These are phyloP conservation scores for Hypoxylon fuscum DNA, from an alignment of 495 filamentous ascomycete genomes.

Conservation along the genomic window DNA sequence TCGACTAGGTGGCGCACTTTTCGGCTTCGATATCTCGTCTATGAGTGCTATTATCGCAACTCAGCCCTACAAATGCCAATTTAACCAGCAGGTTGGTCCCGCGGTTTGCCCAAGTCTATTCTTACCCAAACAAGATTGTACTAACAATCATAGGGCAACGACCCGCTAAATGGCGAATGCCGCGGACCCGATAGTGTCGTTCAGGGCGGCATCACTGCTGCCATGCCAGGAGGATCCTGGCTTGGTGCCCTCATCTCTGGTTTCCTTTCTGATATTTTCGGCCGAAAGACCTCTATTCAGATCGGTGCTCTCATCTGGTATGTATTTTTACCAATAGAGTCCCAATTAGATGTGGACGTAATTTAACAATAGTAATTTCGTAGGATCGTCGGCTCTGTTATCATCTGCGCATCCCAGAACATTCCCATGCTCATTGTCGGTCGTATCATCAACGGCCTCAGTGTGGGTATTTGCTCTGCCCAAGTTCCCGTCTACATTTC, in stretches of 20 bases:
- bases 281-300: slow-evolving; percentile 74
- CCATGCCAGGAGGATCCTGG: slow-evolving; percentile 81
- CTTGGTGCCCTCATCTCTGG: slow-evolving; percentile 75
- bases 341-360: slow-evolving; percentile 1
- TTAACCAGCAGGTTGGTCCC: slow-evolving; percentile 61
- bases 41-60: slow-evolving; percentile 79
- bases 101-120: slow-evolving; percentile 19
- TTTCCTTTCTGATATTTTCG: slow-evolving; percentile 70
- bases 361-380: slow-evolving; percentile 6
- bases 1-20: slow-evolving; percentile 73
- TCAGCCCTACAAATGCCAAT: slow-evolving; percentile 70
- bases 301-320: slow-evolving; percentile 71
- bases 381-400: slow-evolving; percentile 67
- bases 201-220: slow-evolving; percentile 70
- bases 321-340: slow-evolving; percentile 15
- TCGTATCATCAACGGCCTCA: slow-evolving; percentile 79
- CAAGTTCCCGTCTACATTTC: slow-evolving; percentile 84
- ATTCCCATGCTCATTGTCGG: slow-evolving; percentile 78
- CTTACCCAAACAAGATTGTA: slow-evolving; percentile 20
- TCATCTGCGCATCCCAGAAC: slow-evolving; percentile 76
- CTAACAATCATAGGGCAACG: slow-evolving; percentile 39
- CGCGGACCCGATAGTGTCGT: slow-evolving; percentile 57
- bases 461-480: slow-evolving; percentile 80
- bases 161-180: slow-evolving; percentile 50
- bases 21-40: slow-evolving; percentile 85